A percentile compares a stretch with the other conserved stretches of the same genome.
Conservation (phyloP, 306 rosid genomes). For the Calophaca sinica region DNA sequence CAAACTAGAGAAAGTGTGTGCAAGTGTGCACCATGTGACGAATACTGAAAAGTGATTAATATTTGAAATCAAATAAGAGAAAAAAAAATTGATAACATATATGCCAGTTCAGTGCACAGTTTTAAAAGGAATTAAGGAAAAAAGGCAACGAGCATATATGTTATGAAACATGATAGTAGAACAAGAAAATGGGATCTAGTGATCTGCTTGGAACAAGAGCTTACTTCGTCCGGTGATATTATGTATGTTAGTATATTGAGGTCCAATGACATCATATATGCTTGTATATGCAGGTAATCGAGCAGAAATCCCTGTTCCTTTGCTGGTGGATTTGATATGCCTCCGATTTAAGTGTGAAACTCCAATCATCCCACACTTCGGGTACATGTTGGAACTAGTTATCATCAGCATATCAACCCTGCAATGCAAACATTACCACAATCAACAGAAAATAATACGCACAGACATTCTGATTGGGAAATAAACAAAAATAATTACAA, state of each 20-base stretch:
- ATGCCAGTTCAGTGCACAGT: not conserved
- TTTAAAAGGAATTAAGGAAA: conserved; percentile 1
- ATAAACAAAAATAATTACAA: not conserved
- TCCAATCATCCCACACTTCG: conserved; percentile 46
- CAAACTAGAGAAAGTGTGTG: conserved; percentile 25
- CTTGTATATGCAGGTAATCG: conserved; percentile 39
- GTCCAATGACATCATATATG: conserved; percentile 21
- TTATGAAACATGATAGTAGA: not conserved
- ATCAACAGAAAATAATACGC: conserved; percentile 1
- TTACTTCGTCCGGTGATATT: conserved; percentile 44
- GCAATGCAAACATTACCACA: conserved; percentile 29
- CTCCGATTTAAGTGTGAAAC: conserved; percentile 45
- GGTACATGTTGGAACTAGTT: conserved; percentile 40
- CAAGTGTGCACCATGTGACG: not conserved
- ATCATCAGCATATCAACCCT: conserved; percentile 55
- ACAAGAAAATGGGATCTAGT: conserved; percentile 22
- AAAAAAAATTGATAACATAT: not conserved
- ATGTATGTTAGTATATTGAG: conserved; percentile 26
- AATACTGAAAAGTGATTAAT: not conserved
- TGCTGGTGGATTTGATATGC: conserved; percentile 12
- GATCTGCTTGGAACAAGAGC: conserved; percentile 29
- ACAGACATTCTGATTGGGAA: not conserved
- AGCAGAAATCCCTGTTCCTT: conserved; percentile 44
- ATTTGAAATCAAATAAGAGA: conserved; percentile 2
- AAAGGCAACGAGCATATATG: not conserved